These are phyloP conservation scores for Stropharia rugosoannulata DNA, from an alignment of 768 basidiomycete genomes.

Conservation along the genomic window DNA sequence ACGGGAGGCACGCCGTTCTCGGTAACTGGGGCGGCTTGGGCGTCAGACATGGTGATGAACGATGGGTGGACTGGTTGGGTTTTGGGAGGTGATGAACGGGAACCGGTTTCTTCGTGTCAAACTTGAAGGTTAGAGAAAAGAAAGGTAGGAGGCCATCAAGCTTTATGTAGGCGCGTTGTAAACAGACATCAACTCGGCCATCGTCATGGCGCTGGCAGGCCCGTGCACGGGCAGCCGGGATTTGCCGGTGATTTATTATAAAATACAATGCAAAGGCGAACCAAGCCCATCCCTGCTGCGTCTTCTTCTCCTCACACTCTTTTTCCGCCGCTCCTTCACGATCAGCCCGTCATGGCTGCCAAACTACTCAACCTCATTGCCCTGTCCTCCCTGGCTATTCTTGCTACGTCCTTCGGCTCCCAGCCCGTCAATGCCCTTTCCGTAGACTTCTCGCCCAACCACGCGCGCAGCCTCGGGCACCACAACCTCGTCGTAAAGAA, in stretches of 20 bases:
- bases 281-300: conserved; percentile 4
- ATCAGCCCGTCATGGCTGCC: conserved; percentile 38
- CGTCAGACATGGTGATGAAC: conserved; percentile 79
- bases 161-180: conserved; percentile 36
- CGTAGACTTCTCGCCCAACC: conserved; percentile 31
- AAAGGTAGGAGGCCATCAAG: conserved; percentile 21
- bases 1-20: conserved; percentile 84
- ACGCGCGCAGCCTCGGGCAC: conserved; percentile 43
- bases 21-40: conserved; percentile 81
- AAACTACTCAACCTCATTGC: conserved; percentile 61
- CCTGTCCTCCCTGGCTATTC: conserved; percentile 54
- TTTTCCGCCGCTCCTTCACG: conserved; percentile 25
- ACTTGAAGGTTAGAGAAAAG: conserved; percentile 80
- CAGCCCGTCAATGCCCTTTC: conserved; percentile 54
- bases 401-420: conserved; percentile 49
- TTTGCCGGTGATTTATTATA: not conserved
- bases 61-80: conserved; percentile 51
- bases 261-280: not conserved
- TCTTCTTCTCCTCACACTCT: conserved; percentile 17
- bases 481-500: conserved; percentile 50
- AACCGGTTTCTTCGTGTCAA: conserved; percentile 85
- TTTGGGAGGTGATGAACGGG: conserved; percentile 48
- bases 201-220: conserved; percentile 40
- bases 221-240: conserved; percentile 5
- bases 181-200: conserved; percentile 29